Conservation (phyloP, 805 yeast species). For the Nakazawaea populi region DNA sequence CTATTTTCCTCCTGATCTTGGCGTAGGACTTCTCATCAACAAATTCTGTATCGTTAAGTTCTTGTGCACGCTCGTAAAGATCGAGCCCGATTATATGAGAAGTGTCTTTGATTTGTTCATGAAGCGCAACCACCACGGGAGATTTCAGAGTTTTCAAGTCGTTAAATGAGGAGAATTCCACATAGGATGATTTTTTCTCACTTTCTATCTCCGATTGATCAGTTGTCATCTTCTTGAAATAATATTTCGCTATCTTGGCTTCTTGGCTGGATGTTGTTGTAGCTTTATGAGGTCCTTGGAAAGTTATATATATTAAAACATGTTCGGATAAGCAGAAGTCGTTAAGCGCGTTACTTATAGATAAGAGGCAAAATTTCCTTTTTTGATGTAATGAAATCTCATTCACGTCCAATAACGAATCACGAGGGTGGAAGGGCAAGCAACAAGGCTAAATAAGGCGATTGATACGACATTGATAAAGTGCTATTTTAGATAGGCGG, state of each 20-base stretch:
- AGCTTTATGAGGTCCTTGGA: too few species aligned
- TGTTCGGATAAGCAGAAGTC: too few species aligned
- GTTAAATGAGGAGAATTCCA: neutral
- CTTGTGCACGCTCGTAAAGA: conserved; percentile 36
- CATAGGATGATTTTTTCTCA: neutral
- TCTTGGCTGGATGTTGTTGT: neutral
- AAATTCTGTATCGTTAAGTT: conserved; percentile 36
- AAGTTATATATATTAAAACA: too few species aligned
- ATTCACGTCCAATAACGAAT: too few species aligned
- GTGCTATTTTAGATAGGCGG: too few species aligned
- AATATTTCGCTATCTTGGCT: neutral
- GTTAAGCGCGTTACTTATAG: too few species aligned
- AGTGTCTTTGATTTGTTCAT: conserved; percentile 7
- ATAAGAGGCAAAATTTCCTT: too few species aligned
- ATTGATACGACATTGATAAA: too few species aligned
- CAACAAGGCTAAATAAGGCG: too few species aligned
- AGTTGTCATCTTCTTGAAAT: neutral
- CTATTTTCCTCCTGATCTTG: conserved; percentile 42
- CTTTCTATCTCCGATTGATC: neutral
- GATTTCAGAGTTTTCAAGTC: neutral
- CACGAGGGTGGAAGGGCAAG: too few species aligned
- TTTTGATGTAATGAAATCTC: too few species aligned
- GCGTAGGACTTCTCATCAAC: conserved; percentile 36
- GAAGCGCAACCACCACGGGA: neutral
- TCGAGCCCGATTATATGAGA: conserved; percentile 16